Conservation (phyloP, 1,284 basidiomycete genomes). For the Naganishia albida region DNA sequence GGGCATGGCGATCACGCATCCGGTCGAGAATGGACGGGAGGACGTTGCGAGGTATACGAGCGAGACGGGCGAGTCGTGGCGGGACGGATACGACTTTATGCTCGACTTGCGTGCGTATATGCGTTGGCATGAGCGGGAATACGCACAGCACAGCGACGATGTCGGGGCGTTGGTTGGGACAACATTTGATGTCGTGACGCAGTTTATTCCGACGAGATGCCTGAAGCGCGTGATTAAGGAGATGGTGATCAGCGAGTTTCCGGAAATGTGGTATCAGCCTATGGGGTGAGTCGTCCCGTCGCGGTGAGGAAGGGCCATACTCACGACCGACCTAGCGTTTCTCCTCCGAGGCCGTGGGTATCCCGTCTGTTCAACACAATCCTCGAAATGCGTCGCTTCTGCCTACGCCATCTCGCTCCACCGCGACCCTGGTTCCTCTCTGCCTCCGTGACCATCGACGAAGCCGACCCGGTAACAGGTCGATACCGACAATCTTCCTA, state of each 20-base stretch:
- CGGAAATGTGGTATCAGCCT: conserved; percentile 9
- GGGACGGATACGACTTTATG: conserved; percentile 31
- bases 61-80: not conserved
- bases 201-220: conserved; percentile 8
- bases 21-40: not conserved
- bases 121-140: conserved; percentile 20
- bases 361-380: not conserved
- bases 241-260: conserved; percentile 12
- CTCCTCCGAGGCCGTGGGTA: not conserved
- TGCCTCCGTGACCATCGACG: not conserved
- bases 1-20: conserved; percentile 10
- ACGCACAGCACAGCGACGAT: conserved; percentile 12
- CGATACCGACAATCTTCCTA: conserved; percentile 15
- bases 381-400: conserved; percentile 4
- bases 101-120: conserved; percentile 31
- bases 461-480: conserved; percentile 12
- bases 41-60: conserved; percentile 7
- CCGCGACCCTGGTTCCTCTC: conserved; percentile 27
- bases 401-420: conserved; percentile 21
- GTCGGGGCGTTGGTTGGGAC: conserved; percentile 18
- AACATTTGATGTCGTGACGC: conserved; percentile 14
- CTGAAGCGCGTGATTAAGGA: not conserved
- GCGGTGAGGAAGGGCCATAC: not conserved
- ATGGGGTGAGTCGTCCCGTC: conserved; percentile 20
- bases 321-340: not conserved